A percentile compares a stretch with the other conserved stretches of the same genome.
Evolutionary conservation across 2,329 filamentous ascomycete genomes (phyloP).

Genomic region (Chalaropsis thielavioides): DNA sequence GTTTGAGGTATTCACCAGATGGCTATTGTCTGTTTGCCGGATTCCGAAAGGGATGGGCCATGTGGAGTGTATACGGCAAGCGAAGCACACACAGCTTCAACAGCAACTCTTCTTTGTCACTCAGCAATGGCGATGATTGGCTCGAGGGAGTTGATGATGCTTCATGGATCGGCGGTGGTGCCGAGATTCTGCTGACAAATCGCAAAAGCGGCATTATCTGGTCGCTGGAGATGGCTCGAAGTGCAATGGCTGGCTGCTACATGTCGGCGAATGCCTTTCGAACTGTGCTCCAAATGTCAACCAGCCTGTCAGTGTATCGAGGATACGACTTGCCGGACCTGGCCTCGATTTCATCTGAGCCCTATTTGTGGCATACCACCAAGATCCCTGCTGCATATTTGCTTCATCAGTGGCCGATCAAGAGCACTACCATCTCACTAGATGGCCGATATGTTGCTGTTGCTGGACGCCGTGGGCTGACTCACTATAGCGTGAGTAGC

Average conservation of each 20-base stretch:
- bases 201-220: slow-evolving; percentile 65
- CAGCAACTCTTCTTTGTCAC: slow-evolving; percentile 48
- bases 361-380: slow-evolving; percentile 87
- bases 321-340: slow-evolving; percentile 85
- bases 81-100: slow-evolving; percentile 71
- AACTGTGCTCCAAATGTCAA: slow-evolving; percentile 76
- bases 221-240: slow-evolving; percentile 83
- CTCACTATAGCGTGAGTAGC: slow-evolving; percentile 90
- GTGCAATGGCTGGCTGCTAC: slow-evolving; percentile 83
- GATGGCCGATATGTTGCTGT: slow-evolving; percentile 91
- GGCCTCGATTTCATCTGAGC: slow-evolving; percentile 80
- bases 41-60: slow-evolving; percentile 84
- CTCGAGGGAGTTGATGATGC: slow-evolving; percentile 63
- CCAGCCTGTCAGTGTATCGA: slow-evolving; percentile 79
- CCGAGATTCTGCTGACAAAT: slow-evolving; percentile 64
- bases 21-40: slow-evolving; percentile 93
- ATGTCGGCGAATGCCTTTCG: slow-evolving; percentile 80
- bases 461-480: slow-evolving; percentile 81
- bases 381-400: slow-evolving; percentile 76
- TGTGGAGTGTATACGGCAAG: slow-evolving; percentile 96
- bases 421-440: slow-evolving; percentile 70
- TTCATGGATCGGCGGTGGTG: slow-evolving; percentile 77
- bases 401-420: slow-evolving; percentile 84
- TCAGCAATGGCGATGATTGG: slow-evolving; percentile 65
- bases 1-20: slow-evolving; percentile 78